Evolutionary conservation across 257 asterid species (phyloP).

Genomic region (Catharanthus roseus): DNA sequence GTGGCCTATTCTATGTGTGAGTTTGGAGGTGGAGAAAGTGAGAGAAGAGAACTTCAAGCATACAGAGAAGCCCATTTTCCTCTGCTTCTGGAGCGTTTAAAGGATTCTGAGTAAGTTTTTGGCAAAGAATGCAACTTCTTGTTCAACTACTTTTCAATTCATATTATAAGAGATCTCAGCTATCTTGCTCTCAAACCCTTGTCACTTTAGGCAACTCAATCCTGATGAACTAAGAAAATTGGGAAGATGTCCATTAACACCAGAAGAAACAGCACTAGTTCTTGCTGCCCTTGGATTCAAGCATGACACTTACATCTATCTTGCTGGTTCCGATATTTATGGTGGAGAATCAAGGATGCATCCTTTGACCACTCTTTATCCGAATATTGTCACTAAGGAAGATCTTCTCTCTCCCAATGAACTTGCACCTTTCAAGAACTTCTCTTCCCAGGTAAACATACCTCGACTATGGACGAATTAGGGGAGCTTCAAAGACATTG

Average conservation of each 20-base stretch:
- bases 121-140: not conserved
- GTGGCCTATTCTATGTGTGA: slow-evolving; percentile 92
- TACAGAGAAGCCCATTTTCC: slow-evolving; percentile 86
- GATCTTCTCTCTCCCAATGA: slow-evolving; percentile 72
- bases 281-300: slow-evolving; percentile 78
- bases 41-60: slow-evolving; percentile 55
- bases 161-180: not conserved
- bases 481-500: too few species aligned
- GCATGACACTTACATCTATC: slow-evolving; percentile 59
- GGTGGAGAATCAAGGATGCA: slow-evolving; percentile 71
- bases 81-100: slow-evolving; percentile 66
- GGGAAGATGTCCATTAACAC: slow-evolving; percentile 89
- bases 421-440: slow-evolving; percentile 70
- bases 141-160: not conserved
- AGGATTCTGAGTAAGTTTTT: slow-evolving; percentile 42
- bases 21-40: slow-evolving; percentile 84
- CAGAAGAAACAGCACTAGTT: slow-evolving; percentile 90
- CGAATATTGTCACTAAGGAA: slow-evolving; percentile 74
- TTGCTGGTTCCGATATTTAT: slow-evolving; percentile 78
- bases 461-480: too few species aligned
- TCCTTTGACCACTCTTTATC: slow-evolving; percentile 60
- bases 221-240: slow-evolving; percentile 49
- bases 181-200: not conserved
- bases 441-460: slow-evolving; percentile 75
- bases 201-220: slow-evolving; percentile 35